A percentile compares a stretch with the other conserved stretches of the same genome.
These are phyloP conservation scores for Davidsoniella eucalypti DNA, from an alignment of 2,329 filamentous ascomycete genomes.

Conservation along the genomic window DNA sequence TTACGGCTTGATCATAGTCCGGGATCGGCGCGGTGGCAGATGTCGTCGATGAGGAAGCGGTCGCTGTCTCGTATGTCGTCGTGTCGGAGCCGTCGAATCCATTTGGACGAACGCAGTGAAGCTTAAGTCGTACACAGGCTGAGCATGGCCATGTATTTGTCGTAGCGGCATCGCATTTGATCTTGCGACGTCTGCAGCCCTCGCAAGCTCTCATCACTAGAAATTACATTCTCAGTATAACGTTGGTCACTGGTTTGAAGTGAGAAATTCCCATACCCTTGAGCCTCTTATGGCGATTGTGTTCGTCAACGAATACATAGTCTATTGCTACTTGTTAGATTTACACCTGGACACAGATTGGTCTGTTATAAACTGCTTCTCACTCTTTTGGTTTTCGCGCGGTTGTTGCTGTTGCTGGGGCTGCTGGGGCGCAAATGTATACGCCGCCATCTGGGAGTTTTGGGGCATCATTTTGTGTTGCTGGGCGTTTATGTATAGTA, in stretches of 20 bases:
- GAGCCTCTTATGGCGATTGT: slow-evolving; percentile 90
- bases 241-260: neutral
- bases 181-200: slow-evolving; percentile 85
- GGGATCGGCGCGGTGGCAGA: neutral
- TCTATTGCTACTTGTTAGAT: slow-evolving; percentile 37
- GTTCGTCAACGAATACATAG: slow-evolving; percentile 98
- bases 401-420: slow-evolving; percentile 23
- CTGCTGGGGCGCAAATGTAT: slow-evolving; percentile 53
- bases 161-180: slow-evolving; percentile 93
- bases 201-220: slow-evolving; percentile 94
- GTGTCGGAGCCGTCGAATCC: slow-evolving; percentile 40
- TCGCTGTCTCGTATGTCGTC: slow-evolving; percentile 11
- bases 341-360: too few relatives aligned
- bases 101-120: slow-evolving; percentile 82
- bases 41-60: neutral
- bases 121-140: slow-evolving; percentile 78
- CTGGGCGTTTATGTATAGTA: too few relatives aligned
- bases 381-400: slow-evolving; percentile 12
- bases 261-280: slow-evolving; percentile 47
- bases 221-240: neutral
- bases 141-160: slow-evolving; percentile 97
- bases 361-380: neutral
- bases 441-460: slow-evolving; percentile 54
- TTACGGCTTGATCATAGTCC: slow-evolving; percentile 1
- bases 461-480: slow-evolving; percentile 38